Evolutionary conservation across 2,329 filamentous ascomycete species (phyloP).

Genomic region (Fusarium devonianum): DNA sequence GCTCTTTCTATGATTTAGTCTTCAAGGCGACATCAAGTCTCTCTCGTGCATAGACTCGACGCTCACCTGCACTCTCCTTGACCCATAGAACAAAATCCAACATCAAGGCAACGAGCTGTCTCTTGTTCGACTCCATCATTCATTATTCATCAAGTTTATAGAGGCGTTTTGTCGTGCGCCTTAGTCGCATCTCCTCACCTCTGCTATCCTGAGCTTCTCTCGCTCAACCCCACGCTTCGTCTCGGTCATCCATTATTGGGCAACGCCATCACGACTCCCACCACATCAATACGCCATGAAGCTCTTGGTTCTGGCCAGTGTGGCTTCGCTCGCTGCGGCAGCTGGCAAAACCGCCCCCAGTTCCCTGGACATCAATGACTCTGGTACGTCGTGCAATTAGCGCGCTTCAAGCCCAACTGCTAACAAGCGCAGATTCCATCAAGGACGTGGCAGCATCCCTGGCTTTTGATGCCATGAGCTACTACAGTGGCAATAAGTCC

Average conservation of each 20-base stretch:
- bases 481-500: slow-evolving; percentile 69
- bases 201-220: background rate
- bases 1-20: background rate
- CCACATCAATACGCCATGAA: slow-evolving; percentile 24
- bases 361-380: slow-evolving; percentile 31
- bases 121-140: slow-evolving; percentile 1
- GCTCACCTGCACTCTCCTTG: slow-evolving; percentile 5
- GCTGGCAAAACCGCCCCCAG: slow-evolving; percentile 25
- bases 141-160: slow-evolving; percentile 1
- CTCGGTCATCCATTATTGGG: slow-evolving; percentile 15
- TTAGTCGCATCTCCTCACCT: background rate
- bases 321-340: slow-evolving; percentile 26
- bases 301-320: slow-evolving; percentile 20
- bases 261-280: slow-evolving; percentile 5
- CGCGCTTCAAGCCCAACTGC: background rate
- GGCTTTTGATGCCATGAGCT: slow-evolving; percentile 67
- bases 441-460: slow-evolving; percentile 66
- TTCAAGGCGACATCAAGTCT: background rate
- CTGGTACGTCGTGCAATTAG: slow-evolving; percentile 17
- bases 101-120: slow-evolving; percentile 4
- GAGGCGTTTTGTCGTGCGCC: background rate
- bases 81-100: background rate
- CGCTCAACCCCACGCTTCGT: slow-evolving; percentile 11
- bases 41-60: slow-evolving; percentile 10
- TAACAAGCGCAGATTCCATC: slow-evolving; percentile 61